Evolutionary conservation across 2,329 filamentous ascomycete species (phyloP).

Genomic region (Aureobasidium sp.): DNA sequence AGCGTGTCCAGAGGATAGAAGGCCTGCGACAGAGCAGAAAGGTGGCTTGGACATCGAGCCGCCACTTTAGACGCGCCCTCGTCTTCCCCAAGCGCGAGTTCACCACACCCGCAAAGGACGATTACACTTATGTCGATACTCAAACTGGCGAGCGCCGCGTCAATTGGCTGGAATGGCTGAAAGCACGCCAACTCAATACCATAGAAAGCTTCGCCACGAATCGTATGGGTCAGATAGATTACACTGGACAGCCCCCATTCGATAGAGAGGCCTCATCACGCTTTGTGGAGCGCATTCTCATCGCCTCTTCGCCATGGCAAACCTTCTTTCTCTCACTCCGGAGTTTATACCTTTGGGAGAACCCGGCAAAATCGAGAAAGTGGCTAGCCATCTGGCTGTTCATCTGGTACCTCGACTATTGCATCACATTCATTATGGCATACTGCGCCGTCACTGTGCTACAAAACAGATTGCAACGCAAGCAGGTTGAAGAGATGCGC

Average conservation of each 20-base stretch:
- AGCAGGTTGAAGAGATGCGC: conserved; percentile 26
- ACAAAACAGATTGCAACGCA: conserved; percentile 24
- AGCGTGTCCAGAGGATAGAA: conserved; percentile 26
- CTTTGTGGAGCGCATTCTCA: conserved; percentile 31
- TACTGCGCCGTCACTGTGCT: conserved; percentile 30
- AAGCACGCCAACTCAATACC: background rate
- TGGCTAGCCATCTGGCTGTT: conserved; percentile 30
- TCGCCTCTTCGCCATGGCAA: conserved; percentile 35
- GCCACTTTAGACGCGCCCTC: conserved; percentile 31
- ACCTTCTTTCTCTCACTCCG: conserved; percentile 30
- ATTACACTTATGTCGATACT: conserved; percentile 23
- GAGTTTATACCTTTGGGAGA: conserved; percentile 33
- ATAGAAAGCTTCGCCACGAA: conserved; percentile 12
- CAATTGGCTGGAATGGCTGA: conserved; percentile 20
- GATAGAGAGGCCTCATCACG: conserved; percentile 29
- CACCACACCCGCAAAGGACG: conserved; percentile 21
- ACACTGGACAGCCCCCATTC: conserved; percentile 28
- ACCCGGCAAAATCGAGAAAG: conserved; percentile 27
- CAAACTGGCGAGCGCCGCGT: conserved; percentile 25
- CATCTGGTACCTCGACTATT: conserved; percentile 31
- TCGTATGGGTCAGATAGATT: conserved; percentile 26
- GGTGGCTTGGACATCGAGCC: conserved; percentile 32
- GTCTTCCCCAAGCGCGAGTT: conserved; percentile 27
- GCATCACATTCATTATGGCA: conserved; percentile 28
- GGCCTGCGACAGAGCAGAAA: conserved; percentile 28